Evolutionary conservation across 805 yeast species (phyloP).

Genomic region (Candida maris): DNA sequence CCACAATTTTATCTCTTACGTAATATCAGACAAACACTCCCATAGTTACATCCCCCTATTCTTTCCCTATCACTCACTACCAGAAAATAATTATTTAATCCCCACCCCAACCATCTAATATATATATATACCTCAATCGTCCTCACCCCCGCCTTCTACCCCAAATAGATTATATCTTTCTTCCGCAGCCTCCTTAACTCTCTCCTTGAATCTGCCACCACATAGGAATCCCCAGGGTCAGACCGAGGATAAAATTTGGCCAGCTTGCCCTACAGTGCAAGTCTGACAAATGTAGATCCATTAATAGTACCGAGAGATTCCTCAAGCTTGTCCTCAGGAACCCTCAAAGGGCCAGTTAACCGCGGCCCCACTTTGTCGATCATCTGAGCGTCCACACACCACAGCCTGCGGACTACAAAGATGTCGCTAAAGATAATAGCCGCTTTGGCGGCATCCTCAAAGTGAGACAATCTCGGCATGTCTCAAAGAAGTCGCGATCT

Average conservation of each 20-base stretch:
- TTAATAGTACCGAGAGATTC: slow-evolving; percentile 50
- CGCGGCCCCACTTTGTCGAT: slow-evolving; percentile 92
- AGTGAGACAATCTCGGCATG: slow-evolving; percentile 90
- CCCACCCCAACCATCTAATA: too few relatives aligned
- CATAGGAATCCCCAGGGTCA: slow-evolving; percentile 62
- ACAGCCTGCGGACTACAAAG: slow-evolving; percentile 93
- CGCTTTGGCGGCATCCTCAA: slow-evolving; percentile 86
- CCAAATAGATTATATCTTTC: slow-evolving; percentile 36
- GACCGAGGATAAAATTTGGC: too few relatives aligned
- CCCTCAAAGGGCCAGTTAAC: slow-evolving; percentile 82
- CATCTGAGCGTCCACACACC: slow-evolving; percentile 95
- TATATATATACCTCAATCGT: too few relatives aligned
- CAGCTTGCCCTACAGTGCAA: too few relatives aligned
- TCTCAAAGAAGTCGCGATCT: slow-evolving; percentile 83
- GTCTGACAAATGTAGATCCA: slow-evolving; percentile 45
- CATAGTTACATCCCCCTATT: too few relatives aligned
- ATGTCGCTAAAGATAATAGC: slow-evolving; percentile 97
- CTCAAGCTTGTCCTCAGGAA: slow-evolving; percentile 69
- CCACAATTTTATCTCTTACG: too few relatives aligned
- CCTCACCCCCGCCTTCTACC: too few relatives aligned
- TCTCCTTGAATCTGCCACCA: slow-evolving; percentile 42
- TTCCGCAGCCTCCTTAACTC: slow-evolving; percentile 42
- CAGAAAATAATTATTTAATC: background rate
- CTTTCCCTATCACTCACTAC: too few relatives aligned
- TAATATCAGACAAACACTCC: too few relatives aligned